These are phyloP conservation scores for Sordariomycetes sp. DNA, from an alignment of 2,329 filamentous ascomycete genomes.

Conservation along the genomic window DNA sequence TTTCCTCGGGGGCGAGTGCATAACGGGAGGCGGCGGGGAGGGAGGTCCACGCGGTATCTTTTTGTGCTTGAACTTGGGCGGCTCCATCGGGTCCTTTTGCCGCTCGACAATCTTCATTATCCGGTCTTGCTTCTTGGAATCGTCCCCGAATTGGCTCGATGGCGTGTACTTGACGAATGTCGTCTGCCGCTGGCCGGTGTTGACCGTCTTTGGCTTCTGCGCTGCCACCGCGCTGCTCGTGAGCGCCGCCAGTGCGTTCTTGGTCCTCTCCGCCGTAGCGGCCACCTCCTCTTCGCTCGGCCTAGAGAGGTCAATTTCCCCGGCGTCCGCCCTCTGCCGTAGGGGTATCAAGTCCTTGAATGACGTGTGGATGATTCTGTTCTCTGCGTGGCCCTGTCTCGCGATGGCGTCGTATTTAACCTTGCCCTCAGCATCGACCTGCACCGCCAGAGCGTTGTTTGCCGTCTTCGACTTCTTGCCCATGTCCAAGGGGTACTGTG, in stretches of 20 bases:
- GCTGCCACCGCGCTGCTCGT: conserved; percentile 78
- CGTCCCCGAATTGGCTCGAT: conserved; percentile 87
- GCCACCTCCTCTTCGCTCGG: conserved; percentile 76
- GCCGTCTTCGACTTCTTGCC: conserved; percentile 65
- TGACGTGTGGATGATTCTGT: conserved; percentile 78
- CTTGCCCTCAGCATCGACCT: conserved; percentile 83
- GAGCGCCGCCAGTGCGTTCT: conserved; percentile 68
- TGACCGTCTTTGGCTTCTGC: conserved; percentile 93
- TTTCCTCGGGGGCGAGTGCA: conserved; percentile 90
- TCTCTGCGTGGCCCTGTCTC: conserved; percentile 71
- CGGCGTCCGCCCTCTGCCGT: conserved; percentile 81
- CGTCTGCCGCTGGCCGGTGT: conserved; percentile 67
- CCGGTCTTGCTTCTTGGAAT: conserved; percentile 77
- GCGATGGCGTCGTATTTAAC: conserved; percentile 96
- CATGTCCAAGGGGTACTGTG: conserved; percentile 94
- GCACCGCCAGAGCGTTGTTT: conserved; percentile 73
- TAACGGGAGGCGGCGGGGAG: conserved; percentile 81
- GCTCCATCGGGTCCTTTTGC: conserved; percentile 84
- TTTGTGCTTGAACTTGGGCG: conserved; percentile 97
- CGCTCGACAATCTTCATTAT: conserved; percentile 98
- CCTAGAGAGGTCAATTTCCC: conserved; percentile 75
- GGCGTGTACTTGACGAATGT: conserved; percentile 95
- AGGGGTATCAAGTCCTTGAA: conserved; percentile 96
- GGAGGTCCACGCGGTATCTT: conserved; percentile 91
- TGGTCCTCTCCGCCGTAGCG: conserved; percentile 76